These are phyloP conservation scores for Nematocida homosporus DNA, from an alignment of 371 early-diverging fungal genomes.

Conservation along the genomic window DNA sequence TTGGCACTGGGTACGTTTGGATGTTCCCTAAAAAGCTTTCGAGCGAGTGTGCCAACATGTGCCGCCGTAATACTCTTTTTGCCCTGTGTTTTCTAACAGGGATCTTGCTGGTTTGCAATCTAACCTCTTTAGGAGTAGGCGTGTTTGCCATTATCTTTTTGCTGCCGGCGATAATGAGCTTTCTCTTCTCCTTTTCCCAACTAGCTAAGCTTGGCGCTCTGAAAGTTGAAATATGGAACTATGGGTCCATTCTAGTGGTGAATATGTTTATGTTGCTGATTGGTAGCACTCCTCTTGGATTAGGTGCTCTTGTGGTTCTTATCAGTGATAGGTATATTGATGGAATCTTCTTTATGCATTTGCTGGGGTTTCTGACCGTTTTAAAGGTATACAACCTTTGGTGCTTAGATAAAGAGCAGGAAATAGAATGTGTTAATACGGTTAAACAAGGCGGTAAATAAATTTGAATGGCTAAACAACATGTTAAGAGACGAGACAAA, in stretches of 20 bases:
- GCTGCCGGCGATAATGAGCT: slow-evolving; percentile 14
- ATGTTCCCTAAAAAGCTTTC: slow-evolving; percentile 44
- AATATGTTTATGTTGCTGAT: neutral
- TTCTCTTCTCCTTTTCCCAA: slow-evolving; percentile 38
- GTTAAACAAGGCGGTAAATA: too few relatives aligned
- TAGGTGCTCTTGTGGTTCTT: slow-evolving; percentile 39
- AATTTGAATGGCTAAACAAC: too few relatives aligned
- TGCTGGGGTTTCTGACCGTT: slow-evolving; percentile 29
- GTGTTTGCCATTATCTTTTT: slow-evolving; percentile 27
- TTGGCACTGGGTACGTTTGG: slow-evolving; percentile 49
- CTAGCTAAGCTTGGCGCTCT: slow-evolving; percentile 45
- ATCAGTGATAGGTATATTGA: slow-evolving; percentile 54
- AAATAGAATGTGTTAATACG: slow-evolving; percentile 54
- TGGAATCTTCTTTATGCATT: slow-evolving; percentile 52
- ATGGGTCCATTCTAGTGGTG: slow-evolving; percentile 32
- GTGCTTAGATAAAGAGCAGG: slow-evolving; percentile 45
- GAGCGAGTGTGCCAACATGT: slow-evolving; percentile 9
- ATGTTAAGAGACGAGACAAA: too few relatives aligned
- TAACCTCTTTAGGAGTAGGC: slow-evolving; percentile 21
- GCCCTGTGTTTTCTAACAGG: neutral
- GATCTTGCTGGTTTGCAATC: neutral
- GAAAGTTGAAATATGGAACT: slow-evolving; percentile 45
- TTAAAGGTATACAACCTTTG: slow-evolving; percentile 45
- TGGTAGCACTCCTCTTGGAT: slow-evolving; percentile 29
- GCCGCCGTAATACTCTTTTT: neutral